Conservation (phyloP, 208 protist genomes). For the Kentomonas sorsogonicus region DNA sequence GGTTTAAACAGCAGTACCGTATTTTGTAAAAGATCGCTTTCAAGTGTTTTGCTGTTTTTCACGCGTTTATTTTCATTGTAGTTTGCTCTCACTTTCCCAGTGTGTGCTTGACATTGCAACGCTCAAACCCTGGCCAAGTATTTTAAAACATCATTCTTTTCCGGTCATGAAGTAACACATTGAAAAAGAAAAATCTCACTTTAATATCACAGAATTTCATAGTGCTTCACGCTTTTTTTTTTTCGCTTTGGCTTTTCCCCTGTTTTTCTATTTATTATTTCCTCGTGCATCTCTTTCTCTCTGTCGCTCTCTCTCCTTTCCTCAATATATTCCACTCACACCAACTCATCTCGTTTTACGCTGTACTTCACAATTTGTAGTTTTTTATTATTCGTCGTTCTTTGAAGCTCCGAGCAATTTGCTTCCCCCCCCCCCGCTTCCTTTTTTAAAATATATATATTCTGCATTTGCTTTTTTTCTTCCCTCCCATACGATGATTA, state of each 20-base stretch:
- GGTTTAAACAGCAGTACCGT: too few relatives aligned
- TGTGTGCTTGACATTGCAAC: background rate
- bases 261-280: constrained; percentile 1
- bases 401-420: background rate
- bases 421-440: background rate
- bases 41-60: background rate
- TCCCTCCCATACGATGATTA: background rate
- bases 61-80: constrained; percentile 2
- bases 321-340: background rate
- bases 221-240: constrained; percentile 6
- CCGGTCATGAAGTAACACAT: too few relatives aligned
- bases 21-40: too few relatives aligned
- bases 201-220: constrained; percentile 2
- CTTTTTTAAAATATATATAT: background rate
- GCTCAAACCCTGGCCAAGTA: too few relatives aligned
- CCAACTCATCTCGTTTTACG: too few relatives aligned
- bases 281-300: background rate
- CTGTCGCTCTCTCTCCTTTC: background rate
- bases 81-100: constrained; percentile 1
- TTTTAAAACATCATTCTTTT: constrained; percentile 5
- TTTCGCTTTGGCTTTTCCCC: constrained; percentile 4
- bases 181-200: too few relatives aligned
- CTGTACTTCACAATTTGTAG: background rate
- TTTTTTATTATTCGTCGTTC: constrained; percentile 3
- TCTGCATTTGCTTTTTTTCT: constrained; percentile 8